A percentile compares a stretch with the other conserved stretches of the same genome.
Conservation (phyloP, 768 basidiomycete species). For the Auricularia sp. region DNA sequence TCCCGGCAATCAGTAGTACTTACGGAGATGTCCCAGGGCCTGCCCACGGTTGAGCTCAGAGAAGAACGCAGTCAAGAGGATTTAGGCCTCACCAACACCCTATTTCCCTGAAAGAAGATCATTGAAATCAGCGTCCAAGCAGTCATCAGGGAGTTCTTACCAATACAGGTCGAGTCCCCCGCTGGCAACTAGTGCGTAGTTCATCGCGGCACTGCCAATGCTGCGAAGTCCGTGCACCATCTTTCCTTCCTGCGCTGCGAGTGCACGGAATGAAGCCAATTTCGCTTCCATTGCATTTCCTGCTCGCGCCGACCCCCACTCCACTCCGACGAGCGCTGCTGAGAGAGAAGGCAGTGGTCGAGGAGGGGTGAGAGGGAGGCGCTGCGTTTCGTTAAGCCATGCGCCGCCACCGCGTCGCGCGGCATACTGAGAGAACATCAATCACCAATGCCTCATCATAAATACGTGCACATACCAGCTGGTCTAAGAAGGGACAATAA, state of each 20-base stretch:
- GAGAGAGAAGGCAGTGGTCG: conserved; percentile 58
- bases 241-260: conserved; percentile 63
- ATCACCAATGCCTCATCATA: not conserved
- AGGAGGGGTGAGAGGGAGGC: conserved; percentile 54
- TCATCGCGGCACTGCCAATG: conserved; percentile 75
- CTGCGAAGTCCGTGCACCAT: conserved; percentile 83
- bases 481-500: conserved; percentile 84
- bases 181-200: conserved; percentile 77
- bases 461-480: conserved; percentile 41
- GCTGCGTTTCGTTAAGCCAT: conserved; percentile 40
- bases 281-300: conserved; percentile 45
- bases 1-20: conserved; percentile 13
- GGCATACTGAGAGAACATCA: not conserved
- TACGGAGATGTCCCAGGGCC: conserved; percentile 82
- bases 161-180: conserved; percentile 84
- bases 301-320: conserved; percentile 81
- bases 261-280: conserved; percentile 53
- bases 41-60: conserved; percentile 10
- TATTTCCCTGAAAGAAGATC: conserved; percentile 49
- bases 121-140: conserved; percentile 6
- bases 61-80: not conserved
- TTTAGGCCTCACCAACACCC: conserved; percentile 47
- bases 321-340: conserved; percentile 64
- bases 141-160: conserved; percentile 29
- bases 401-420: conserved; percentile 67